Conservation (phyloP, 2,329 filamentous ascomycete species). For the Dothistroma pini region DNA sequence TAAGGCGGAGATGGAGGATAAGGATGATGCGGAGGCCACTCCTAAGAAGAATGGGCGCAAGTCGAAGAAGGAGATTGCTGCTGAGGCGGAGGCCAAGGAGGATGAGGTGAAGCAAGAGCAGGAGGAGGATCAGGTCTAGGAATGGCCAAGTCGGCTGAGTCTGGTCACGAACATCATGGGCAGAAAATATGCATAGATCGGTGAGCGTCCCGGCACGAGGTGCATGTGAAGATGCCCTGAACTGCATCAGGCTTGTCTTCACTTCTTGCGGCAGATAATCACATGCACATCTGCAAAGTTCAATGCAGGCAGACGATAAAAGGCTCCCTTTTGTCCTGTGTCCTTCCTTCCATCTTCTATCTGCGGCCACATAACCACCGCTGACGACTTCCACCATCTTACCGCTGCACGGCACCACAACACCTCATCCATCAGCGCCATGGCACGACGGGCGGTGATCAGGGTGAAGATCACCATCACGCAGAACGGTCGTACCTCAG, state of each 20-base stretch:
- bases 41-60: conserved; percentile 1
- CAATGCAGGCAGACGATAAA: not conserved
- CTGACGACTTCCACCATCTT: not conserved
- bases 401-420: not conserved
- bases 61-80: not conserved
- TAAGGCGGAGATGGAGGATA: conserved; percentile 1
- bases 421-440: not conserved
- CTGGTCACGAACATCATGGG: not conserved
- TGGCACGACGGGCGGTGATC: not conserved
- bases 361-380: not conserved
- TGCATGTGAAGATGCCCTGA: not conserved
- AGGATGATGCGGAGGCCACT: conserved; percentile 9
- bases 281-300: not conserved
- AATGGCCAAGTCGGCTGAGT: not conserved
- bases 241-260: not conserved
- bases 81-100: not conserved
- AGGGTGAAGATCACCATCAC: not conserved
- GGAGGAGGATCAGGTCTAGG: not conserved
- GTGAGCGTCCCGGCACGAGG: not conserved
- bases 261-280: not conserved
- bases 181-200: not conserved
- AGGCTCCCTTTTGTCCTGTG: not conserved
- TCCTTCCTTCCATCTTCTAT: not conserved
- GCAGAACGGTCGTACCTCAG: not conserved
- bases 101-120: not conserved